These are phyloP conservation scores for Suhomyces taliae DNA, from an alignment of 1,139 yeast genomes.

Conservation along the genomic window DNA sequence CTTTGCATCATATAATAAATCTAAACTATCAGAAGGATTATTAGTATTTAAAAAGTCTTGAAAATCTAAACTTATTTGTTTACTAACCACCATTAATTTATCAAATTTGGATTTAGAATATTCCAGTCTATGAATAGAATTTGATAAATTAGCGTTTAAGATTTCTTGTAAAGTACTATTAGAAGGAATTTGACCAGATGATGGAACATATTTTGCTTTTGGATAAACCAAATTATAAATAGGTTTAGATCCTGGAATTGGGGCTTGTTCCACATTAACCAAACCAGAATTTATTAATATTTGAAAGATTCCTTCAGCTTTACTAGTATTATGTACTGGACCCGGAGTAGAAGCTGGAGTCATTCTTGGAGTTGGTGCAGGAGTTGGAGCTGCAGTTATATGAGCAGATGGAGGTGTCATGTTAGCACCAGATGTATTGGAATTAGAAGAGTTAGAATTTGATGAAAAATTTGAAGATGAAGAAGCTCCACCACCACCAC, in stretches of 20 bases:
- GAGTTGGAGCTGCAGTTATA: slow-evolving; percentile 2
- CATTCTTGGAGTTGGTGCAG: slow-evolving; percentile 11
- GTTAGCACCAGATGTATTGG: slow-evolving; percentile 7
- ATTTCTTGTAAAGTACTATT: slow-evolving; percentile 36
- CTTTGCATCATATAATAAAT: slow-evolving; percentile 56
- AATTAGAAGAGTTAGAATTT: slow-evolving; percentile 4
- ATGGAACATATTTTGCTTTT: slow-evolving; percentile 28
- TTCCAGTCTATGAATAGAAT: slow-evolving; percentile 19
- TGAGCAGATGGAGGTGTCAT: slow-evolving; percentile 3
- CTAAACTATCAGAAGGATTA: slow-evolving; percentile 12
- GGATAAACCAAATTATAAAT: slow-evolving; percentile 40
- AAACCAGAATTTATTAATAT: slow-evolving; percentile 39
- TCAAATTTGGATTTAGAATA: slow-evolving; percentile 25
- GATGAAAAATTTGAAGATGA: neutral
- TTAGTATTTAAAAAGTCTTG: slow-evolving; percentile 39
- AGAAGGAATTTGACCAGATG: slow-evolving; percentile 22
- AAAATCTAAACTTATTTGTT: slow-evolving; percentile 19
- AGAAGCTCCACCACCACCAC: neutral
- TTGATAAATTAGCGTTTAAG: slow-evolving; percentile 21
- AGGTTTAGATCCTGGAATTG: slow-evolving; percentile 44
- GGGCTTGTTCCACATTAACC: slow-evolving; percentile 42
- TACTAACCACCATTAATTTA: slow-evolving; percentile 28
- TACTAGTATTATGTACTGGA: neutral
- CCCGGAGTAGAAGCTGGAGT: slow-evolving; percentile 12
- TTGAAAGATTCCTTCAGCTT: slow-evolving; percentile 25